Percentiles rank a stretch among this genome's conserved stretches.
phyloP scores from a whole-genome alignment of 2,329 filamentous ascomycete genomes.

The Simplicillium sp. region DNA sequence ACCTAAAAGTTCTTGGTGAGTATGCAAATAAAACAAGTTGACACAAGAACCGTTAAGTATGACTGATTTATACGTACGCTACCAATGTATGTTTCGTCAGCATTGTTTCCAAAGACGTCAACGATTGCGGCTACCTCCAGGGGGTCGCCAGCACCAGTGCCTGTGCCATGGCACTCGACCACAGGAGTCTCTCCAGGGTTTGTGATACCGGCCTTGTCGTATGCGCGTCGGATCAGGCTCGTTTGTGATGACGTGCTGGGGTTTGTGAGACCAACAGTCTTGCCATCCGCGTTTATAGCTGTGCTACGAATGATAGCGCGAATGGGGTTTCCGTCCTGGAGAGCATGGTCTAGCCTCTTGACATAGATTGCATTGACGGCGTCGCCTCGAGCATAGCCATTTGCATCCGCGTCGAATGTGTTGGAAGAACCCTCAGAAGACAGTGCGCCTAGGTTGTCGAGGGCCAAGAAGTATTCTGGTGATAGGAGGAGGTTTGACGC shows the following conservation, averaged over 20 bases:
- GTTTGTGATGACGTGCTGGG: constrained; percentile 10
- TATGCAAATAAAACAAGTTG: too few species aligned
- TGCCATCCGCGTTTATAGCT: background rate
- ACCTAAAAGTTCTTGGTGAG: too few species aligned
- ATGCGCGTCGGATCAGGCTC: background rate
- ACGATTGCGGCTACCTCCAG: constrained; percentile 8
- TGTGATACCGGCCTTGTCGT: background rate
- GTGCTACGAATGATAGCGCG: background rate
- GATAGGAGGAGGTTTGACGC: constrained; percentile 21
- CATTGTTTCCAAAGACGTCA: constrained; percentile 2
- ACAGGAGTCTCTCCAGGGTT: constrained; percentile 14
- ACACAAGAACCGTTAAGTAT: too few species aligned
- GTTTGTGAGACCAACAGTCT: constrained; percentile 17
- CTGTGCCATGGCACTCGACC: constrained; percentile 14
- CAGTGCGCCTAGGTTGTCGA: constrained; percentile 13
- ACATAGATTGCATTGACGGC: constrained; percentile 18
- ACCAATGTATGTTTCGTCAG: constrained; percentile 7
- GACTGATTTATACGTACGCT: too few species aligned
- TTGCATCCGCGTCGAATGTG: constrained; percentile 19
- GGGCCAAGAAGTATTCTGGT: constrained; percentile 12
- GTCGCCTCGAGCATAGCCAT: constrained; percentile 24
- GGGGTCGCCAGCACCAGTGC: constrained; percentile 8
- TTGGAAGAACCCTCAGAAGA: constrained; percentile 13
- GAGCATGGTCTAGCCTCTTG: constrained; percentile 17
- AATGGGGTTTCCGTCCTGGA: constrained; percentile 11